These are phyloP conservation scores for Penicillium lividum DNA, from an alignment of 495 filamentous ascomycete genomes.

Conservation along the genomic window DNA sequence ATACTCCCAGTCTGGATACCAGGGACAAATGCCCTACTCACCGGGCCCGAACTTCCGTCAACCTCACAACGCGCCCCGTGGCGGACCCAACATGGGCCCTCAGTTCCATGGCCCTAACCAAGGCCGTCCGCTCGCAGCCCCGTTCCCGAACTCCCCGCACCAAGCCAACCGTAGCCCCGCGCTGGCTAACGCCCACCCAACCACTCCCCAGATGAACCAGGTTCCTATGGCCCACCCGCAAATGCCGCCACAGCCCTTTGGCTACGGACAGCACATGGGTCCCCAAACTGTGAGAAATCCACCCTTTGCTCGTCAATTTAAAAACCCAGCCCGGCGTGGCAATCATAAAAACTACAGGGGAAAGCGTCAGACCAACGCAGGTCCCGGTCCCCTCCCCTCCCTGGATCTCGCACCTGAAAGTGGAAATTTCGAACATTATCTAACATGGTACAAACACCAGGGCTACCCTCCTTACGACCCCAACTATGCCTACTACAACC, in stretches of 20 bases:
- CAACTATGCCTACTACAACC: constrained; percentile 37
- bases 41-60: constrained; percentile 60
- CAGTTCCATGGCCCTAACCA: constrained; percentile 61
- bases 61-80: constrained; percentile 63
- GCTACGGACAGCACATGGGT: constrained; percentile 61
- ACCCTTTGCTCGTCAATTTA: constrained; percentile 20
- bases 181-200: constrained; percentile 63
- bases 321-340: constrained; percentile 31
- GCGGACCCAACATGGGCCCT: constrained; percentile 60
- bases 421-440: constrained; percentile 71
- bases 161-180: constrained; percentile 72
- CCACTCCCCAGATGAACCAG: constrained; percentile 67
- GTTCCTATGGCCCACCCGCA: constrained; percentile 57
- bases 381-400: neutral
- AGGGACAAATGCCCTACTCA: constrained; percentile 68
- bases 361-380: neutral
- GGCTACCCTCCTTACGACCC: constrained; percentile 35
- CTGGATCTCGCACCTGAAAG: constrained; percentile 67
- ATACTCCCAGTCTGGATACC: constrained; percentile 58
- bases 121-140: constrained; percentile 49
- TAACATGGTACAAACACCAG: constrained; percentile 65
- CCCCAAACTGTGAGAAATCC: constrained; percentile 68
- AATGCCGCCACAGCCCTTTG: constrained; percentile 58
- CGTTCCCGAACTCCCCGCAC: constrained; percentile 67
- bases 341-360: constrained; percentile 17